Evolutionary conservation across 306 rosid genomes (phyloP).

Genomic region (Prunus kanzakura): DNA sequence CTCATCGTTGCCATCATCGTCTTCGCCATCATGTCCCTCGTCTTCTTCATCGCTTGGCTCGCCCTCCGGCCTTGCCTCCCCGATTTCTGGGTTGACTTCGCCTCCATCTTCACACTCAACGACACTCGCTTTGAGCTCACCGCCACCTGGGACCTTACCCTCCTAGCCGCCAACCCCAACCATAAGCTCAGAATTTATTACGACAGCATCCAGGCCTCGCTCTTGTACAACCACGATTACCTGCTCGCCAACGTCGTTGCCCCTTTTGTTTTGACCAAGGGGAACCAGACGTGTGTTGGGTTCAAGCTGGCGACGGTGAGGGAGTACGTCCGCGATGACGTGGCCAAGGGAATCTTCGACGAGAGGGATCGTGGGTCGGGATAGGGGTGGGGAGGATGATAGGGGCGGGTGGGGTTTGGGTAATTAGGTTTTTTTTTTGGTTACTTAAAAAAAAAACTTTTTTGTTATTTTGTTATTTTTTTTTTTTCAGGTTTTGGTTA

Average conservation of each 20-base stretch:
- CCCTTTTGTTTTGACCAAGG: conserved; percentile 1
- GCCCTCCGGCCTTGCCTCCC: conserved; percentile 12
- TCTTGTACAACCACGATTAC: no score
- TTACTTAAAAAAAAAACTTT: no score
- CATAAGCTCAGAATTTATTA: conserved; percentile 7
- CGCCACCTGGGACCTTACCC: conserved; percentile 24
- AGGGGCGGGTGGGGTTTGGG: no score
- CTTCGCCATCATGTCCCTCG: neutral
- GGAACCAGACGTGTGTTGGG: conserved; percentile 8
- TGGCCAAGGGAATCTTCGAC: conserved; percentile 4
- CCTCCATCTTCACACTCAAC: conserved; percentile 15
- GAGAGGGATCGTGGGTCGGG: conserved; percentile 12
- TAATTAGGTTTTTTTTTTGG: no score
- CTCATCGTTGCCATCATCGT: neutral
- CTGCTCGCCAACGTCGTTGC: neutral
- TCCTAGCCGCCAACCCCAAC: conserved; percentile 20
- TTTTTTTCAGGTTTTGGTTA: no score
- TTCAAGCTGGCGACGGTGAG: neutral
- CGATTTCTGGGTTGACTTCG: conserved; percentile 24
- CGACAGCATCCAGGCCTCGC: conserved; percentile 1
- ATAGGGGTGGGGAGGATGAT: no score
- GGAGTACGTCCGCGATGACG: neutral
- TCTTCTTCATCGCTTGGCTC: conserved; percentile 13
- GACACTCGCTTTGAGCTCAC: conserved; percentile 1
- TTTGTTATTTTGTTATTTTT: no score